phyloP scores from a whole-genome alignment of 768 basidiomycete species.

The Lepiota brunneoincarnata region DNA sequence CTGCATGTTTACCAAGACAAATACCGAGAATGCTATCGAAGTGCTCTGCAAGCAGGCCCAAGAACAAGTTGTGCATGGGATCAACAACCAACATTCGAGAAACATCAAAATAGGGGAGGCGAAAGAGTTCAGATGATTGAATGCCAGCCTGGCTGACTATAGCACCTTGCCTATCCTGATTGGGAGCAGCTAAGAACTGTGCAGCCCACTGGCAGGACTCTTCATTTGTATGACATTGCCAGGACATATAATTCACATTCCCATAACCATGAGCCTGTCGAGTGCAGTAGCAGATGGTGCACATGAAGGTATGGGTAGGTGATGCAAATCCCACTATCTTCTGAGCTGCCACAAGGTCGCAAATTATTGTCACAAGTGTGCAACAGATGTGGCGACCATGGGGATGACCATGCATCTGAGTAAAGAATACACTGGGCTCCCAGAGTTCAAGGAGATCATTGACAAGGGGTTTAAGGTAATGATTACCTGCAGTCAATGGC shows the following conservation, averaged over 20 bases:
- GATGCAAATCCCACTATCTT: slow-evolving; percentile 26
- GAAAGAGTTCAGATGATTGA: slow-evolving; percentile 21
- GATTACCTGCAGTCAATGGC: slow-evolving; percentile 28
- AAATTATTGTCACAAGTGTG: slow-evolving; percentile 30
- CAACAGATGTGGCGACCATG: slow-evolving; percentile 25
- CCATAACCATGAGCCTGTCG: slow-evolving; percentile 14
- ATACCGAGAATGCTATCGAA: slow-evolving; percentile 20
- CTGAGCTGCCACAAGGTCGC: slow-evolving; percentile 32
- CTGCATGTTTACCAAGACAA: neutral
- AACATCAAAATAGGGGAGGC: slow-evolving; percentile 34
- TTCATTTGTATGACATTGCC: slow-evolving; percentile 13
- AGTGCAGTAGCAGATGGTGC: slow-evolving; percentile 21
- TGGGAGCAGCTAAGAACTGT: slow-evolving; percentile 17
- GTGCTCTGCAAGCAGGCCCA: slow-evolving; percentile 26
- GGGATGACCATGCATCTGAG: slow-evolving; percentile 18
- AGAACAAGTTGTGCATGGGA: slow-evolving; percentile 35
- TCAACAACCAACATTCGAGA: slow-evolving; percentile 27
- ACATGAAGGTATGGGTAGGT: slow-evolving; percentile 18
- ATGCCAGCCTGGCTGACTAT: slow-evolving; percentile 22
- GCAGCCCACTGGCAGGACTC: slow-evolving; percentile 16
- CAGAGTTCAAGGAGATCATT: slow-evolving; percentile 33
- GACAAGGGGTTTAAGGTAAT: slow-evolving; percentile 35
- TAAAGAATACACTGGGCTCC: slow-evolving; percentile 26
- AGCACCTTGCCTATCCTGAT: neutral
- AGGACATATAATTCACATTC: slow-evolving; percentile 14